These are phyloP conservation scores for Fonsecaea monophora DNA, from an alignment of 2,329 filamentous ascomycete species.

Conservation along the genomic window DNA sequence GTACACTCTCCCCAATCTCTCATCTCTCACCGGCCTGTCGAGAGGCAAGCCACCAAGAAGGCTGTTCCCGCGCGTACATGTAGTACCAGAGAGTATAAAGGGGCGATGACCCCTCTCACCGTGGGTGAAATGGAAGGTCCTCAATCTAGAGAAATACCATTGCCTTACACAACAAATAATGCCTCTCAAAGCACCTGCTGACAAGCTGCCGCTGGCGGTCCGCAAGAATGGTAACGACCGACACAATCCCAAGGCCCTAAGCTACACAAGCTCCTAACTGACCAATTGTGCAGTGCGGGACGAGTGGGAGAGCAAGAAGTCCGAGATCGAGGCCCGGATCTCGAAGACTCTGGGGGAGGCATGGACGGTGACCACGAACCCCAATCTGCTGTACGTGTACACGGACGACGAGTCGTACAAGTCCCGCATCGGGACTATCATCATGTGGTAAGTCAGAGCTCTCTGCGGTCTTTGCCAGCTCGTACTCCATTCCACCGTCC, in stretches of 20 bases:
- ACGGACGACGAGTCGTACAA: constrained; percentile 51
- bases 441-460: constrained; percentile 50
- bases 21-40: too few species aligned
- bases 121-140: not conserved
- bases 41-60: too few species aligned
- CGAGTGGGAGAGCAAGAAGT: constrained; percentile 59
- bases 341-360: constrained; percentile 54
- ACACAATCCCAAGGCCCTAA: not conserved
- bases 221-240: constrained; percentile 28
- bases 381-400: constrained; percentile 52
- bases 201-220: constrained; percentile 33
- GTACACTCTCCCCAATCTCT: too few species aligned
- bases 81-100: not conserved
- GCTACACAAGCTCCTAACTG: not conserved
- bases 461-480: not conserved
- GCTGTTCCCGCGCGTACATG: not conserved
- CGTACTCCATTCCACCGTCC: not conserved
- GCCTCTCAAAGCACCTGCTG: constrained; percentile 16
- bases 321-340: constrained; percentile 53
- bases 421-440: constrained; percentile 46
- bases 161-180: not conserved
- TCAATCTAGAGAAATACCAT: too few species aligned
- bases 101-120: not conserved
- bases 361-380: constrained; percentile 61
- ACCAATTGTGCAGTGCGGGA: constrained; percentile 56